These are phyloP conservation scores for Fusarium sp. DNA, from an alignment of 2,329 filamentous ascomycete species.

Conservation along the genomic window DNA sequence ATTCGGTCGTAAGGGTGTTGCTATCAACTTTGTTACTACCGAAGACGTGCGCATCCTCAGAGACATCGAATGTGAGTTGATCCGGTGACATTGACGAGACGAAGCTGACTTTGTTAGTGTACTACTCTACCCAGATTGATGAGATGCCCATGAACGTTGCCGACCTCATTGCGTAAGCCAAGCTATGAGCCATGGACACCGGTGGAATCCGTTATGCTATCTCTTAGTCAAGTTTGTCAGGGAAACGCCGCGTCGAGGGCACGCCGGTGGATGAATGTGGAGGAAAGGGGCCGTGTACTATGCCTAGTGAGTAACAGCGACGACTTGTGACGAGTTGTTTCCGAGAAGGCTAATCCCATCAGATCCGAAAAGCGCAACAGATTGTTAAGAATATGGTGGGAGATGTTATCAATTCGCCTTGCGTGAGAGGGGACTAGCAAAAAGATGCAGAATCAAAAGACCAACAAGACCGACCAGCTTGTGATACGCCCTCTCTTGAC, in stretches of 20 bases:
- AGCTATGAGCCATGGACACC: too few species aligned
- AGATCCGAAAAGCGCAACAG: slow-evolving; percentile 13
- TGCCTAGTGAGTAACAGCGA: slow-evolving; percentile 33
- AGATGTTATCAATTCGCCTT: slow-evolving; percentile 4
- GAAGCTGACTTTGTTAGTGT: slow-evolving; percentile 66
- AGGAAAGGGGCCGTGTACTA: slow-evolving; percentile 45
- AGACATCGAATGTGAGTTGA: slow-evolving; percentile 87
- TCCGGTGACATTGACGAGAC: not conserved
- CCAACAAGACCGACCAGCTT: not conserved
- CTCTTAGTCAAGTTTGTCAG: not conserved
- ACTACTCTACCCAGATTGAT: slow-evolving; percentile 96
- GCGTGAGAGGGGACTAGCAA: not conserved
- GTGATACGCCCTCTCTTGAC: slow-evolving; percentile 3
- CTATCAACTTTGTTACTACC: slow-evolving; percentile 99
- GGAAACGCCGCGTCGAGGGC: slow-evolving; percentile 25
- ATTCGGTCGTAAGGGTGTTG: slow-evolving; percentile 97
- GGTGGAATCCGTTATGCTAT: not conserved
- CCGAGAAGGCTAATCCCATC: not conserved
- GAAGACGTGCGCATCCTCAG: slow-evolving; percentile 97
- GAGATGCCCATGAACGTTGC: slow-evolving; percentile 98
- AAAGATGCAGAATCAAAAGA: slow-evolving; percentile 12
- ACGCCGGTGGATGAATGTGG: slow-evolving; percentile 36
- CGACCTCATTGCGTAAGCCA: slow-evolving; percentile 61
- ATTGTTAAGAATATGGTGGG: slow-evolving; percentile 12
- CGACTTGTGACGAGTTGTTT: not conserved